Evolutionary conservation across 768 basidiomycete species (phyloP), one percentile per base, ranked within the genome.

Genomic region (Russula dissimulans): DNA sequence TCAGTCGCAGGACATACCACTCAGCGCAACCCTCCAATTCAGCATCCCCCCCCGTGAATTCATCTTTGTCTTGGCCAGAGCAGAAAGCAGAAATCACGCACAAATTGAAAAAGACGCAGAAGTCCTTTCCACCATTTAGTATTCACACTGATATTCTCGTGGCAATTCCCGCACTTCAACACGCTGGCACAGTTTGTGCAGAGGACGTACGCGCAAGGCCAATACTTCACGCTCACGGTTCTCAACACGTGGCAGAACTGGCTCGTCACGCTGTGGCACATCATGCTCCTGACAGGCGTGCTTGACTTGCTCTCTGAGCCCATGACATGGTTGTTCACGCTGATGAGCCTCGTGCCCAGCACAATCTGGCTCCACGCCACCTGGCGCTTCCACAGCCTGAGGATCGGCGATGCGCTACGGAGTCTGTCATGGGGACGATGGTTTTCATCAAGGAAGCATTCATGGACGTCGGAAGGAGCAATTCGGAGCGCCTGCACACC

Each of bases 161-260:
- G 95, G 95, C 97, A 99, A 70, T 98, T 98, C 75, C 95, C 95
- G 39, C 95, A 99, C 72, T 98, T 99, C 77, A 97, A 95, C 72
- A 72, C 92, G 1, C 78, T 99, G n/a, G 86, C 94, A 8, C 83
- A 97, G 72, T 77, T 95, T 52, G 81, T 95, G 9, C 84, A 95
- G 41, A 83, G 81, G 9, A 87, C 87, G 18, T 99, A 99, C 72
- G 91, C 97, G 4, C 85, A 91, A 69, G 91, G 88, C 18, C 94
- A 94, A 17, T 99, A 95, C 71, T 81, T 80, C 54, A 99, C 98
- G 97, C 81, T 98, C 10, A 84, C 86, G 34, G 87, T 93, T 57
- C 74, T 89, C 51, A 78, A 84, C 36, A 91, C 95, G 1, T 67
- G 72, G 22, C 83, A 88, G 66, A 98, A 97, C 68, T 81, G 92